phyloP scores from a whole-genome alignment of 768 basidiomycete genomes.

The Clitopilus passeckerianus region DNA sequence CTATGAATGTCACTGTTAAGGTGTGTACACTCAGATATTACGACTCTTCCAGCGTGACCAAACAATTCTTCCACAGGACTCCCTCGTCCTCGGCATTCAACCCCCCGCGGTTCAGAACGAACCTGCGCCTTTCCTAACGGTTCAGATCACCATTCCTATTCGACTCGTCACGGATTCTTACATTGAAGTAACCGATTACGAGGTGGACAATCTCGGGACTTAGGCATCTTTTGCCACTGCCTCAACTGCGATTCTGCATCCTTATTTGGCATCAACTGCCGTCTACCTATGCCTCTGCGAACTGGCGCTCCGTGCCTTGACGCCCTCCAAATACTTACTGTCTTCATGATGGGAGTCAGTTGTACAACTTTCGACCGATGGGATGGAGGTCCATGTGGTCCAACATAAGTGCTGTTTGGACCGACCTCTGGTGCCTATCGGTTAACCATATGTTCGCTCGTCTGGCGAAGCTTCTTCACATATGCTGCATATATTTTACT shows the following conservation, averaged over 20 bases:
- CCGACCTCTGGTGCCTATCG: neutral
- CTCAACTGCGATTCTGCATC: neutral
- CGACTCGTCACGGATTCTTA: constrained; percentile 58
- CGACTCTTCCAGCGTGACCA: neutral
- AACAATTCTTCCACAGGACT: constrained; percentile 39
- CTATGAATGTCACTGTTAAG: constrained; percentile 36
- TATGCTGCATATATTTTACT: neutral
- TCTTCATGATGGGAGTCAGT: neutral
- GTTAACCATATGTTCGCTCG: neutral
- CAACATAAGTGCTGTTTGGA: neutral
- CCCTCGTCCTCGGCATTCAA: constrained; percentile 41
- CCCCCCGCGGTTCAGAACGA: constrained; percentile 27
- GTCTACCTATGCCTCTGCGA: neutral
- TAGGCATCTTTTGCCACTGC: neutral
- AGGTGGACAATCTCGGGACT: constrained; percentile 1
- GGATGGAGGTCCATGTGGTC: neutral
- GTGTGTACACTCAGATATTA: constrained; percentile 16
- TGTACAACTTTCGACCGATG: neutral
- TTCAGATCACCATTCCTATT: constrained; percentile 47
- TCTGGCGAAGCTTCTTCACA: neutral
- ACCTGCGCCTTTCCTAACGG: constrained; percentile 24
- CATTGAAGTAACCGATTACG: constrained; percentile 14
- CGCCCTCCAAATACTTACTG: neutral
- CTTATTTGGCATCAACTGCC: neutral
- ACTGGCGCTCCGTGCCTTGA: neutral